Evolutionary conservation across 305 asterid genomes (phyloP), one percentile per base, ranked within the genome.

Genomic region (Vinca major): DNA sequence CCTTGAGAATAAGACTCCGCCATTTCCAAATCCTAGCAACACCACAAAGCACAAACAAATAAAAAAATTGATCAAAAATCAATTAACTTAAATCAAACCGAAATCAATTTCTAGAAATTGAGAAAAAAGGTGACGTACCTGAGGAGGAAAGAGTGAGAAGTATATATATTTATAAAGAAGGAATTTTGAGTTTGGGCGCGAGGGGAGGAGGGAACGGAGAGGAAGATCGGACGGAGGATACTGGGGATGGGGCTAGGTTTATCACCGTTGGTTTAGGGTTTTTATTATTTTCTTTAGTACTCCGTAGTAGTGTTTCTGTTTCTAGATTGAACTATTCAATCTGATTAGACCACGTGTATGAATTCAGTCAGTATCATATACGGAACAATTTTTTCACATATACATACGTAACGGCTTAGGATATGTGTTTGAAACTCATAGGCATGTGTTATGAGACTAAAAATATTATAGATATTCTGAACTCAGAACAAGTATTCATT

Each of bases 181-280:
- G 74, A 67, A 75, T 79, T 26, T 80, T 76, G 86, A 82, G 80
- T 81, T 83, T 76, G 71, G 85, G 89, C 89, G 96, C 87, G 95
- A 82, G 86, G 62, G 69, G 70, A 72, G 69, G 69, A 63, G 49
- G 12, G 45, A 7, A 41, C 54, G 52, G 77, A n/a, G 53, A 51
- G 66, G 56, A 54, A 78, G 75, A 67, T 68, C 67, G 65, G 80
- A 47, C 57, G 73, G 70, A 61, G 72, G 14, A 55, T 84, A 74
- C 70, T 74, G 76, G 77, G 77, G 68, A 57, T 69, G 72, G 44
- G 64, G 36, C 75, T 74, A 71, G 86, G 78, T 67, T 70, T 81
- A 88, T 88, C 93, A 81, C 96, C 96, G 93, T 89, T 82, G 81
- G 83, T 85, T 81, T 41, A 26, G 33, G 69, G 48, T 57, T 41